Percentiles rank a stretch among this genome's conserved stretches.
Evolutionary conservation across 768 basidiomycete genomes (phyloP).

Genomic region (Tulasnella sp.): DNA sequence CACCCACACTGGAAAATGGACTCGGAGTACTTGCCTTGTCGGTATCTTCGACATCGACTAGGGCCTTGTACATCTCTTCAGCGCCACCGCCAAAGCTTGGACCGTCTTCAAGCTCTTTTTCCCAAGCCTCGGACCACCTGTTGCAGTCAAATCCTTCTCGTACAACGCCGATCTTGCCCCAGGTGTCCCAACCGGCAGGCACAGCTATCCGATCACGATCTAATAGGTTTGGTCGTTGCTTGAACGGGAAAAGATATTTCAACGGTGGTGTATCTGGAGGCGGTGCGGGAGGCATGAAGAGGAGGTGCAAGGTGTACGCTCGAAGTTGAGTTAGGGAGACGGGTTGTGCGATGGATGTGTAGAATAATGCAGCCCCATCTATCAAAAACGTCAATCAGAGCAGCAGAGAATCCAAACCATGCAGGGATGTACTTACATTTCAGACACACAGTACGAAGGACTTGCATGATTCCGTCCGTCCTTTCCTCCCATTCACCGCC

Average conservation of each 20-base stretch:
- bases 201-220: slow-evolving; percentile 88
- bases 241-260: slow-evolving; percentile 77
- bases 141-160: slow-evolving; percentile 85
- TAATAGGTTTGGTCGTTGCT: slow-evolving; percentile 75
- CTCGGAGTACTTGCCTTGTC: slow-evolving; percentile 41
- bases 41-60: slow-evolving; percentile 62
- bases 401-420: background rate
- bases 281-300: slow-evolving; percentile 62
- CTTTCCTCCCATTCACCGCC: slow-evolving; percentile 91
- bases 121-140: slow-evolving; percentile 68
- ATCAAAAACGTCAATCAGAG: slow-evolving; percentile 1
- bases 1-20: background rate
- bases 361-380: slow-evolving; percentile 91
- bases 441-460: slow-evolving; percentile 81
- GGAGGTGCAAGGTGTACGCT: slow-evolving; percentile 69
- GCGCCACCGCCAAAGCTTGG: slow-evolving; percentile 42
- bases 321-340: slow-evolving; percentile 61
- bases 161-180: slow-evolving; percentile 87
- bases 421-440: slow-evolving; percentile 51
- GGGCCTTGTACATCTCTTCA: slow-evolving; percentile 48
- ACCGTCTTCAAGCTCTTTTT: slow-evolving; percentile 41
- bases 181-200: slow-evolving; percentile 95
- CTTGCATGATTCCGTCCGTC: slow-evolving; percentile 90
- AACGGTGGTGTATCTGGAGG: slow-evolving; percentile 38
- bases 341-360: slow-evolving; percentile 66